Evolutionary conservation across 768 basidiomycete genomes (phyloP).

Genomic region (Termitomyces bulborhizus): DNA sequence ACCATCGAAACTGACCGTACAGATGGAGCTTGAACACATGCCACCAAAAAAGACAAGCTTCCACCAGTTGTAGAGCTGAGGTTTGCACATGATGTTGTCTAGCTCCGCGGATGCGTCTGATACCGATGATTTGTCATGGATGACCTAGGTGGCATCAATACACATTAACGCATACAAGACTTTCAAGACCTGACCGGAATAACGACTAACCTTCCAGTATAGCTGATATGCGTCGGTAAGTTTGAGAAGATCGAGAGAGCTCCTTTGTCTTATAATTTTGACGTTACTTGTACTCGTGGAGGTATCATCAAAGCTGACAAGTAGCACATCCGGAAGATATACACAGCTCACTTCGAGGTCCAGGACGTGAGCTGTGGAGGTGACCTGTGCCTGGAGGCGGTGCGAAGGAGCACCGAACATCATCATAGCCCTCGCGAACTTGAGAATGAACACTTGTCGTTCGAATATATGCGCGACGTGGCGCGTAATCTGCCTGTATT

Average conservation of each 20-base stretch:
- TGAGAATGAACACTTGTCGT: constrained; percentile 80
- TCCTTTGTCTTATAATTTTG: constrained; percentile 70
- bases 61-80: constrained; percentile 54
- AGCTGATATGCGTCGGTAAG: constrained; percentile 62
- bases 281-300: constrained; percentile 77
- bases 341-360: constrained; percentile 68
- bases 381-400: constrained; percentile 76
- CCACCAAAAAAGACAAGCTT: constrained; percentile 68
- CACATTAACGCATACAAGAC: not conserved
- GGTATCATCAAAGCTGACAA: constrained; percentile 78
- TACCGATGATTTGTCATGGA: constrained; percentile 76
- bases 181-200: not conserved
- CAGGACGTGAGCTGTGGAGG: constrained; percentile 71
- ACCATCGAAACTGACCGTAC: constrained; percentile 65
- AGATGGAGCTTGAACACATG: constrained; percentile 71
- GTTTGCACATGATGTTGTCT: constrained; percentile 66
- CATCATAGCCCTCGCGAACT: constrained; percentile 83
- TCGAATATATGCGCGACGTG: constrained; percentile 79
- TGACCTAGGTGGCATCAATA: constrained; percentile 42
- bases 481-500: constrained; percentile 57
- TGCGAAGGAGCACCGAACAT: constrained; percentile 84
- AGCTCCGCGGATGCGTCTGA: constrained; percentile 64
- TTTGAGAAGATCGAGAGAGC: constrained; percentile 72
- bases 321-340: constrained; percentile 69
- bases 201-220: constrained; percentile 59